Conservation (phyloP, 345 rosid species). For the Camelina laxa region DNA sequence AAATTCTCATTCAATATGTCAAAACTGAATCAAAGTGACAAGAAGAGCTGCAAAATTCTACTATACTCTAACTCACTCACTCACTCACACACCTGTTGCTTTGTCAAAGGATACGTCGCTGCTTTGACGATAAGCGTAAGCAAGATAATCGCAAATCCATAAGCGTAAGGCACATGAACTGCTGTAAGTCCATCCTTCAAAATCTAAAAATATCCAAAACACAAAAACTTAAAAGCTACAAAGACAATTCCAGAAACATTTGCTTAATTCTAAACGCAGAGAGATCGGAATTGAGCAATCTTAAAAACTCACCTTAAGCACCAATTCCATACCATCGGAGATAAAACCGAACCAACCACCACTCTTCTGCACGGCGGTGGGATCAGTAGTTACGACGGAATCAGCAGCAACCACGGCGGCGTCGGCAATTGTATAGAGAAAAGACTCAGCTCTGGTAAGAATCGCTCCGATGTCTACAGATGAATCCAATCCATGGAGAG, state of each 20-base stretch:
- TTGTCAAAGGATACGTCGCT: slow-evolving; percentile 84
- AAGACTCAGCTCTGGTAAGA: slow-evolving; percentile 66
- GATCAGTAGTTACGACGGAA: slow-evolving; percentile 55
- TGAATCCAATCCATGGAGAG: slow-evolving; percentile 55
- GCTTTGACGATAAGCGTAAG: slow-evolving; percentile 84
- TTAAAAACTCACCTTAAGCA: slow-evolving; percentile 68
- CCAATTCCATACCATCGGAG: slow-evolving; percentile 85
- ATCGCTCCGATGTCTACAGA: slow-evolving; percentile 57
- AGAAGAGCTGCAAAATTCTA: not conserved
- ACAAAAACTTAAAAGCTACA: slow-evolving; percentile 2
- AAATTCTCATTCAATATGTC: not conserved
- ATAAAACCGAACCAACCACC: slow-evolving; percentile 96
- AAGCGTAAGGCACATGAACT: slow-evolving; percentile 83
- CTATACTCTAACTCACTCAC: slow-evolving; percentile 14
- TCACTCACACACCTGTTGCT: slow-evolving; percentile 67
- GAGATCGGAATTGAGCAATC: slow-evolving; percentile 14
- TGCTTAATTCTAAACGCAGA: not conserved
- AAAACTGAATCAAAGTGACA: slow-evolving; percentile 4
- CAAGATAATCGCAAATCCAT: slow-evolving; percentile 93
- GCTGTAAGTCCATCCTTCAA: slow-evolving; percentile 84
- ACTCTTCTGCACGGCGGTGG: slow-evolving; percentile 61
- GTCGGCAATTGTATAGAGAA: slow-evolving; percentile 82
- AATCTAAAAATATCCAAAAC: slow-evolving; percentile 49
- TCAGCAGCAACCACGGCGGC: slow-evolving; percentile 70
- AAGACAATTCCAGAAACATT: slow-evolving; percentile 4